A percentile compares a stretch with the other conserved stretches of the same genome.
phyloP scores from a whole-genome alignment of 345 rosid species.

The Melaleuca quinquenervia region DNA sequence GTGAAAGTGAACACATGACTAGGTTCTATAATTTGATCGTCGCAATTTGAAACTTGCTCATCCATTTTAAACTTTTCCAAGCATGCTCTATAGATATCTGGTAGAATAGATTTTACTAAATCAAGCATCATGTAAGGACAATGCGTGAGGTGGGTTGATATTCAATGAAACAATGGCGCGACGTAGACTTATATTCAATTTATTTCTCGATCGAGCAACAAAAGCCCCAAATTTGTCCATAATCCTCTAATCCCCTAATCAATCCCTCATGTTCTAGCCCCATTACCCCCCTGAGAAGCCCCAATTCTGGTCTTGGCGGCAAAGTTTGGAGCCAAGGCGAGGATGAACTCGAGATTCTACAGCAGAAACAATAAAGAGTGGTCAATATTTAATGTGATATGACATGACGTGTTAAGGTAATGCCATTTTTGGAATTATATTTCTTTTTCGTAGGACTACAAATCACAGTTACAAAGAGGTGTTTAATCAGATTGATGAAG shows the following conservation, averaged over 20 bases:
- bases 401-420: no score
- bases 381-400: no score
- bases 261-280: not conserved
- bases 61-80: not conserved
- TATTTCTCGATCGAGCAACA: no score
- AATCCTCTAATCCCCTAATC: not conserved
- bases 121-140: no score
- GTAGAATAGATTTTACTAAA: not conserved
- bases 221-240: not conserved
- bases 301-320: not conserved
- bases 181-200: no score
- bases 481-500: no score
- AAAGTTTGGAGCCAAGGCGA: not conserved
- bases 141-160: not conserved
- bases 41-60: not conserved
- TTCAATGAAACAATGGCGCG: not conserved
- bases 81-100: not conserved
- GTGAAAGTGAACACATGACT: not conserved
- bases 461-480: no score
- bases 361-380: no score
- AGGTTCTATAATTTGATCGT: not conserved
- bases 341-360: not conserved
- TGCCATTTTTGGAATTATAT: no score
- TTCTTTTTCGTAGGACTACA: no score
- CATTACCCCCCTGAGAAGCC: not conserved